These are phyloP conservation scores for Alternaria viburni DNA, from an alignment of 2,329 filamentous ascomycete species.

Conservation along the genomic window DNA sequence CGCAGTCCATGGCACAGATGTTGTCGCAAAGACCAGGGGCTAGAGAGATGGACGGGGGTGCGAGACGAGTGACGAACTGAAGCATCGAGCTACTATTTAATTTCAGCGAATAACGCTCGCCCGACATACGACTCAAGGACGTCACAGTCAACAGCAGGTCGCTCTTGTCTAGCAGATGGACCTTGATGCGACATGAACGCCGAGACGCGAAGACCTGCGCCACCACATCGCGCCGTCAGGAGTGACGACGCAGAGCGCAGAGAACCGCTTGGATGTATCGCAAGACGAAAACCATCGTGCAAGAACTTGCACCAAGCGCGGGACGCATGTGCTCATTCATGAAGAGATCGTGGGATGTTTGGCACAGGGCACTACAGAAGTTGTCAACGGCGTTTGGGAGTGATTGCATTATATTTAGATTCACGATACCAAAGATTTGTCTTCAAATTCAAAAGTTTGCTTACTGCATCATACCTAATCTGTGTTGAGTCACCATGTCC, in stretches of 20 bases:
- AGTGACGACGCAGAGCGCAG: neutral
- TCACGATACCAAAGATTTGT: neutral
- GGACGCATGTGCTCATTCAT: neutral
- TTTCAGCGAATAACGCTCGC: neutral
- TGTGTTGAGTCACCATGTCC: fast-evolving
- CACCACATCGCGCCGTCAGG: neutral
- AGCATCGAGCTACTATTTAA: neutral
- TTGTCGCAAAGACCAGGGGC: conserved; percentile 31
- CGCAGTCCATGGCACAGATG: conserved; percentile 32
- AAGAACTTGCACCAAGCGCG: neutral
- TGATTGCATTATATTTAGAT: neutral
- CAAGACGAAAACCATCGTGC: neutral
- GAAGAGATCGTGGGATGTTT: neutral
- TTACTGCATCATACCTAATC: neutral
- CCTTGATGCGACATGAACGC: neutral
- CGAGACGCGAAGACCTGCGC: neutral
- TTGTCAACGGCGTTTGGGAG: neutral
- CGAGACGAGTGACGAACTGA: conserved; percentile 5
- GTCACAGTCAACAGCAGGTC: neutral
- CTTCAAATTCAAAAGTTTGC: neutral
- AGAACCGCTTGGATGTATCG: neutral
- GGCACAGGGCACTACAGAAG: neutral
- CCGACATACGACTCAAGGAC: neutral
- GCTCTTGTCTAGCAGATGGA: neutral
- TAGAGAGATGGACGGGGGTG: neutral